These are phyloP conservation scores for Aureobasidium uvarum DNA, from an alignment of 2,329 filamentous ascomycete genomes.

Conservation along the genomic window DNA sequence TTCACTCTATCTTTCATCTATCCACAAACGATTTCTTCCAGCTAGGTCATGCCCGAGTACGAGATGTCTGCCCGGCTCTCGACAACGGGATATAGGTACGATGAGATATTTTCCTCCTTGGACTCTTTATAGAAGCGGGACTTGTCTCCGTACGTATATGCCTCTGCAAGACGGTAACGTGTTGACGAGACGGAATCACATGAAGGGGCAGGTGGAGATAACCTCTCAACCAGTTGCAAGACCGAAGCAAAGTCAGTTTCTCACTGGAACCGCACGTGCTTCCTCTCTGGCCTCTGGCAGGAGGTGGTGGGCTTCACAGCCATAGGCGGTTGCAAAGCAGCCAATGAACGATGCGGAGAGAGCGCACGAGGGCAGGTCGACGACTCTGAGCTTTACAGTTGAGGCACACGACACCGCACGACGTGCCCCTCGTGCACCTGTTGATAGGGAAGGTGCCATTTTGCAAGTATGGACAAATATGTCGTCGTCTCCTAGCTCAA, in stretches of 20 bases:
- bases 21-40: not conserved
- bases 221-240: constrained; percentile 8
- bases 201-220: not conserved
- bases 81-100: too few relatives aligned
- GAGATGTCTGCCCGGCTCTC: not conserved
- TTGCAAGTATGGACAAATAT: constrained; percentile 18
- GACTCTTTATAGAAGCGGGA: not conserved
- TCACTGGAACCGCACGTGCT: constrained; percentile 24
- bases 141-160: not conserved
- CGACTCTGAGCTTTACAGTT: constrained; percentile 11
- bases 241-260: constrained; percentile 9
- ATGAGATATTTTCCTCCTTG: not conserved
- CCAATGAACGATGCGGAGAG: constrained; percentile 18
- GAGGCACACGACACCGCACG: constrained; percentile 25
- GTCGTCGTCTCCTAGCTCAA: constrained; percentile 4
- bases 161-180: not conserved
- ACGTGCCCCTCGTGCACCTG: constrained; percentile 17
- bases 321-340: constrained; percentile 3
- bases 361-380: constrained; percentile 25
- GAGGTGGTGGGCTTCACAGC: constrained; percentile 5
- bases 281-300: not conserved
- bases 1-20: not conserved
- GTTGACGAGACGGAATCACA: not conserved
- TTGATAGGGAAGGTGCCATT: constrained; percentile 24
- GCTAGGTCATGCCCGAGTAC: not conserved